A percentile compares a stretch with the other conserved stretches of the same genome.
Conservation (phyloP, 148 eudicot species). For the Persicaria tinctoria region DNA sequence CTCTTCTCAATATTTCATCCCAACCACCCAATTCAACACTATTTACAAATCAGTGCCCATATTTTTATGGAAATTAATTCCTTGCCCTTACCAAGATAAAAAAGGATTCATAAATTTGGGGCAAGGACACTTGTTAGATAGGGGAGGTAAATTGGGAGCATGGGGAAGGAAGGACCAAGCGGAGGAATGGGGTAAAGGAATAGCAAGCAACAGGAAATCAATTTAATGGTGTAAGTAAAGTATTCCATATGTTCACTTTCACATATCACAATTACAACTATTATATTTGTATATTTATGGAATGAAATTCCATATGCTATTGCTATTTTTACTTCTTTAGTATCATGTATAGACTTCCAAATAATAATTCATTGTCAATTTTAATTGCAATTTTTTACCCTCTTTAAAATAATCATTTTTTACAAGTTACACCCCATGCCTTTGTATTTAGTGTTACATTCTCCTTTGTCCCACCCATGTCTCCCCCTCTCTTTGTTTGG, state of each 20-base stretch:
- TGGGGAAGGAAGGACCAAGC: conserved; percentile 8
- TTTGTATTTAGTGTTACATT: neutral
- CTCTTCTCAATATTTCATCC: neutral
- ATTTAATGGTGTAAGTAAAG: neutral
- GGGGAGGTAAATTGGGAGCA: neutral
- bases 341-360: neutral
- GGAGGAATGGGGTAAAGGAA: conserved; percentile 10
- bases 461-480: neutral
- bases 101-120: neutral
- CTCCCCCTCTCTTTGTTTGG: neutral
- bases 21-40: neutral
- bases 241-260: no score
- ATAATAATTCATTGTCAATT: neutral
- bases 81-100: neutral
- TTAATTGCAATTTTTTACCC: neutral
- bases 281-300: neutral
- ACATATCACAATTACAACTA: neutral
- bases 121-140: neutral
- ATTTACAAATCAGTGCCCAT: neutral
- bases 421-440: neutral
- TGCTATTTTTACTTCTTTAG: neutral
- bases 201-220: conserved; percentile 2
- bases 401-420: neutral
- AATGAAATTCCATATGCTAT: neutral
- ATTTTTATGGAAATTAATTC: neutral